A percentile compares a stretch with the other conserved stretches of the same genome.
Evolutionary conservation across 2,329 filamentous ascomycete species (phyloP).

Genomic region (Fusarium drepaniforme): DNA sequence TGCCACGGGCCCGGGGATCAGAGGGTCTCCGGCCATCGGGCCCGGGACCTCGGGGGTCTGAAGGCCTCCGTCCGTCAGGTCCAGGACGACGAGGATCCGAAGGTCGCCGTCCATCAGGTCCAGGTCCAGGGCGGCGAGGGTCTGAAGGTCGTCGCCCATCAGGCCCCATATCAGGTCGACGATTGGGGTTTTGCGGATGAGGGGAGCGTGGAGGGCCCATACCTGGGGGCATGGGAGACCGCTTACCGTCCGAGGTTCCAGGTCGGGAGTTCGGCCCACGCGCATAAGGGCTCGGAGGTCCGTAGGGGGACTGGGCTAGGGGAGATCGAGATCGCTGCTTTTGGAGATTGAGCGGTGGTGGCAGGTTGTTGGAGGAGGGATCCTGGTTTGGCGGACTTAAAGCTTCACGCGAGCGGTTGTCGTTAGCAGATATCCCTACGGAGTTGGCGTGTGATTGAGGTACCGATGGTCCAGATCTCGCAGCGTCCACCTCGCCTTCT

Average conservation of each 20-base stretch:
- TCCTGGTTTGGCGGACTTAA: constrained; percentile 55
- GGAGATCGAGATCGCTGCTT: constrained; percentile 60
- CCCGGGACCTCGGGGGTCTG: constrained; percentile 18
- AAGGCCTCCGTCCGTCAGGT: constrained; percentile 22
- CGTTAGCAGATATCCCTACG: constrained; percentile 66
- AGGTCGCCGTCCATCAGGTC: constrained; percentile 34
- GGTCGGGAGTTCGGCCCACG: constrained; percentile 49
- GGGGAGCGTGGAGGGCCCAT: constrained; percentile 45
- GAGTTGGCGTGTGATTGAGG: constrained; percentile 62
- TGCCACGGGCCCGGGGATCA: constrained; percentile 23
- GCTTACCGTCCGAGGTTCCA: constrained; percentile 48
- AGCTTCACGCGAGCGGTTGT: constrained; percentile 66
- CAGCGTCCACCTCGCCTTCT: constrained; percentile 49
- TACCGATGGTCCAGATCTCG: constrained; percentile 60
- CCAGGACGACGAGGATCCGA: constrained; percentile 21
- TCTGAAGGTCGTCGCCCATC: constrained; percentile 38
- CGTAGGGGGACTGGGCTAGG: constrained; percentile 51
- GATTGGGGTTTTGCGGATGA: constrained; percentile 45
- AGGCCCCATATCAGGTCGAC: constrained; percentile 43
- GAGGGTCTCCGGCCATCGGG: constrained; percentile 11
- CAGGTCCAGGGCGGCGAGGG: constrained; percentile 33
- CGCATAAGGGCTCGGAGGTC: constrained; percentile 49
- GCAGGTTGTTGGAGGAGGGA: constrained; percentile 52
- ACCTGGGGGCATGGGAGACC: constrained; percentile 45
- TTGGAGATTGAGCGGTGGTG: constrained; percentile 56